A percentile compares a stretch with the other conserved stretches of the same genome.
phyloP scores from a whole-genome alignment of 2,329 filamentous ascomycete genomes.

The Bertia moriformis region DNA sequence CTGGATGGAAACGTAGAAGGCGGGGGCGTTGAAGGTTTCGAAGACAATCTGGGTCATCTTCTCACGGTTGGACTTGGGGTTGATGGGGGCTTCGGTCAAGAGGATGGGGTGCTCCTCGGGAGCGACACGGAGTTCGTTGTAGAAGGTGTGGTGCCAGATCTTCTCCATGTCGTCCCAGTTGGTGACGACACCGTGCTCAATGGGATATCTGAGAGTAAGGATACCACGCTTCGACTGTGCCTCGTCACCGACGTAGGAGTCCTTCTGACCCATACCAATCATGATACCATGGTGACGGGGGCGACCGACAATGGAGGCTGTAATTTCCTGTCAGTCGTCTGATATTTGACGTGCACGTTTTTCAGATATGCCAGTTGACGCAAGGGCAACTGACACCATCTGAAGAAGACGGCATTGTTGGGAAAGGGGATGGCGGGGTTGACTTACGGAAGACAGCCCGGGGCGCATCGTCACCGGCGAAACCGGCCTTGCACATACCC shows the following conservation, averaged over 20 bases:
- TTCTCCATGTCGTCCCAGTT: conserved; percentile 99
- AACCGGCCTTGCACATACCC: conserved; percentile 99
- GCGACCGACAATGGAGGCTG: conserved; percentile 98
- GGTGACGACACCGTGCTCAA: conserved; percentile 99
- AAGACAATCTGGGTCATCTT: conserved; percentile 99
- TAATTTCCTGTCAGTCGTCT: conserved; percentile 18
- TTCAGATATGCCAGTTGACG: conserved; percentile 3
- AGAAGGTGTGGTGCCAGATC: conserved; percentile 99
- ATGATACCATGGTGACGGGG: conserved; percentile 99
- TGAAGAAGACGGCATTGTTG: neutral
- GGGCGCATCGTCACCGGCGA: conserved; percentile 99
- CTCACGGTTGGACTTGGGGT: conserved; percentile 99
- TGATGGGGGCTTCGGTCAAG: conserved; percentile 98
- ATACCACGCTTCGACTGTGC: conserved; percentile 99
- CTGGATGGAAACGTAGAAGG: conserved; percentile 99
- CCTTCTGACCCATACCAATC: conserved; percentile 99
- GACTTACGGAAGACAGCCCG: conserved; percentile 99
- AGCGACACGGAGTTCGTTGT: conserved; percentile 99
- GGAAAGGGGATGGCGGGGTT: conserved; percentile 10
- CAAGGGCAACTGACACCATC: conserved; percentile 9
- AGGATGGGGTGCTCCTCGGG: conserved; percentile 99
- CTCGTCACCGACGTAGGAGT: conserved; percentile 99
- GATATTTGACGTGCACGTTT: conserved; percentile 1
- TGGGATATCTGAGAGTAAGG: conserved; percentile 96
- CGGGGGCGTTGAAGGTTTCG: conserved; percentile 99